A percentile compares a stretch with the other conserved stretches of the same genome.
These are phyloP conservation scores for Brassica rapa DNA, from an alignment of 345 rosid species.

Conservation along the genomic window DNA sequence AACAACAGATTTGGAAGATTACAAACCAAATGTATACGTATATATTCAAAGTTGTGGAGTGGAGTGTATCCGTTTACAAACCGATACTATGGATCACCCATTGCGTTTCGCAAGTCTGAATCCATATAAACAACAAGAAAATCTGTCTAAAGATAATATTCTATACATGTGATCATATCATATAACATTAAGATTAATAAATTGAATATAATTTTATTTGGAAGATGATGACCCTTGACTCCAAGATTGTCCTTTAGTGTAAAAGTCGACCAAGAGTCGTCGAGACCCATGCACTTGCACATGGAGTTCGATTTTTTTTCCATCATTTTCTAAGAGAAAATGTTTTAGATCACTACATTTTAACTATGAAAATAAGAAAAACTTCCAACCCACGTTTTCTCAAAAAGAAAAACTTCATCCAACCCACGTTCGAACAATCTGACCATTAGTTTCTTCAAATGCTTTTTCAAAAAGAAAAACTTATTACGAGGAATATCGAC, in stretches of 20 bases:
- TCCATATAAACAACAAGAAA: neutral
- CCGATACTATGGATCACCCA: neutral
- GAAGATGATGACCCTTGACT: neutral
- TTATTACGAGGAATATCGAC: neutral
- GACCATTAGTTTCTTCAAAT: too few relatives aligned
- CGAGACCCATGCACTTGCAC: conserved; percentile 25
- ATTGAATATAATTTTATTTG: conserved; percentile 5
- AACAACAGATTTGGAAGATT: too few relatives aligned
- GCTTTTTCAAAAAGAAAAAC: too few relatives aligned
- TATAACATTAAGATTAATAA: conserved; percentile 2
- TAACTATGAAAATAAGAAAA: too few relatives aligned
- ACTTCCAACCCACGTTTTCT: too few relatives aligned
- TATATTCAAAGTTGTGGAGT: neutral
- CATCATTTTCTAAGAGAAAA: too few relatives aligned
- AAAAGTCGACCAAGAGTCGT: conserved; percentile 11
- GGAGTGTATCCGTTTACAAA: neutral
- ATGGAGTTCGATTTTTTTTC: conserved; percentile 3
- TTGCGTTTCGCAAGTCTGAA: neutral
- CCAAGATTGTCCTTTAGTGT: neutral
- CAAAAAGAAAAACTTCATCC: too few relatives aligned
- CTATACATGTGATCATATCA: neutral
- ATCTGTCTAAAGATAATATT: neutral
- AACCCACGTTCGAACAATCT: too few relatives aligned
- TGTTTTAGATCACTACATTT: too few relatives aligned
- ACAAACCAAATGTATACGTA: neutral